Conservation (phyloP, 495 filamentous ascomycete genomes). For the Xylaria bambusicola region DNA sequence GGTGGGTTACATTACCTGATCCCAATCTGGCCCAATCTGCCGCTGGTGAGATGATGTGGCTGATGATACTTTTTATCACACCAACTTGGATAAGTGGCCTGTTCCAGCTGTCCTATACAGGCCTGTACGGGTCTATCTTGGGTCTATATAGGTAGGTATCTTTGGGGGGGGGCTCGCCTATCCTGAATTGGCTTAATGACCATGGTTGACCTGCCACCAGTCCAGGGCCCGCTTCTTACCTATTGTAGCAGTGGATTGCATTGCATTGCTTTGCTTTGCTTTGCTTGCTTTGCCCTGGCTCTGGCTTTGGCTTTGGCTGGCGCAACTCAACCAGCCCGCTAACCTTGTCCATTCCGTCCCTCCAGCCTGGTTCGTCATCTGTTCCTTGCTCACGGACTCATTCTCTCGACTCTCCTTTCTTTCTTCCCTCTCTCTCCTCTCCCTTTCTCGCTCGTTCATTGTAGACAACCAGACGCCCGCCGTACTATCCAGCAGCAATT, state of each 20-base stretch:
- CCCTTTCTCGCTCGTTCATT: slow-evolving; percentile 15
- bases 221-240: slow-evolving; percentile 28
- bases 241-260: too few relatives aligned
- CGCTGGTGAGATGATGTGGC: too few relatives aligned
- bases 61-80: too few relatives aligned
- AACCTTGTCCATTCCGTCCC: slow-evolving; percentile 25
- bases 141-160: not conserved
- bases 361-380: slow-evolving; percentile 25
- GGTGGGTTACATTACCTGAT: too few relatives aligned
- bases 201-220: slow-evolving; percentile 37
- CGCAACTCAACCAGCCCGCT: slow-evolving; percentile 12
- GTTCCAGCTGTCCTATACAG: too few relatives aligned
- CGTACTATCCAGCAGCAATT: not conserved
- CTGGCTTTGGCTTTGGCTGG: slow-evolving; percentile 3
- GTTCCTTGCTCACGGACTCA: slow-evolving; percentile 22
- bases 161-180: too few relatives aligned
- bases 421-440: slow-evolving; percentile 15
- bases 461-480: not conserved
- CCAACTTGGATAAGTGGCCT: too few relatives aligned
- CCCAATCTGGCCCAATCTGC: too few relatives aligned
- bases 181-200: not conserved
- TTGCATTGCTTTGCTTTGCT: slow-evolving; percentile 22
- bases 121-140: too few relatives aligned
- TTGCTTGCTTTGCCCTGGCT: too few relatives aligned
- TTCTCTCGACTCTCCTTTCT: slow-evolving; percentile 13